Percentiles rank a stretch among this genome's conserved stretches.
Conservation (phyloP, 2,329 filamentous ascomycete genomes). For the Furcasterigmium furcatum region DNA sequence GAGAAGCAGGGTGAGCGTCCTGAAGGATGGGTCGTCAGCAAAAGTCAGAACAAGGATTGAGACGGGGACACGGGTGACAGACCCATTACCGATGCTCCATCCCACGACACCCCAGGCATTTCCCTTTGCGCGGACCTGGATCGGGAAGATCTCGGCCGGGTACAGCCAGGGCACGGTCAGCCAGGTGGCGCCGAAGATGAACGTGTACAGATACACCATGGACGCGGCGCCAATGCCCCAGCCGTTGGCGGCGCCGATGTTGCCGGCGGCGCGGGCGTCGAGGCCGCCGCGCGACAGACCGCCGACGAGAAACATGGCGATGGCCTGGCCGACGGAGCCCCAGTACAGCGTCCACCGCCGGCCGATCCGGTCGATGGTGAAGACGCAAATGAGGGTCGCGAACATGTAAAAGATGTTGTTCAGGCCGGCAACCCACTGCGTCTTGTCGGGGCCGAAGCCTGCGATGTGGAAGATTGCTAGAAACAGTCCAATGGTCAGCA, state of each 20-base stretch:
- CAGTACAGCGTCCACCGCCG: slow-evolving; percentile 68
- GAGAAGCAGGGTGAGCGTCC: slow-evolving; percentile 37
- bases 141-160: slow-evolving; percentile 70
- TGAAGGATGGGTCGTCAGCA: slow-evolving; percentile 21
- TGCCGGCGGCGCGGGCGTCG: slow-evolving; percentile 21
- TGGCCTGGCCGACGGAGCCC: slow-evolving; percentile 61
- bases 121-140: slow-evolving; percentile 68
- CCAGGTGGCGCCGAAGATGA: slow-evolving; percentile 40
- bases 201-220: slow-evolving; percentile 61
- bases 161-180: slow-evolving; percentile 59
- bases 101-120: slow-evolving; percentile 75
- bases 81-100: slow-evolving; percentile 74
- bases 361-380: slow-evolving; percentile 66
- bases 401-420: slow-evolving; percentile 55
- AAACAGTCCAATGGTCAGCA: too few species aligned
- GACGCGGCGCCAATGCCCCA: slow-evolving; percentile 64
- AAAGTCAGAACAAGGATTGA: slow-evolving; percentile 17
- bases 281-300: slow-evolving; percentile 53
- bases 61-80: too few species aligned
- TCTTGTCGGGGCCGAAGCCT: slow-evolving; percentile 58
- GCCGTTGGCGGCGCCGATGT: slow-evolving; percentile 38
- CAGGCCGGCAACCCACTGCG: slow-evolving; percentile 60
- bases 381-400: slow-evolving; percentile 65
- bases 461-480: slow-evolving; percentile 60
- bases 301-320: slow-evolving; percentile 66